Evolutionary conservation across 1,284 basidiomycete species (phyloP), one percentile per base, ranked within the genome.

Genomic region (Jaminaea rosea): DNA sequence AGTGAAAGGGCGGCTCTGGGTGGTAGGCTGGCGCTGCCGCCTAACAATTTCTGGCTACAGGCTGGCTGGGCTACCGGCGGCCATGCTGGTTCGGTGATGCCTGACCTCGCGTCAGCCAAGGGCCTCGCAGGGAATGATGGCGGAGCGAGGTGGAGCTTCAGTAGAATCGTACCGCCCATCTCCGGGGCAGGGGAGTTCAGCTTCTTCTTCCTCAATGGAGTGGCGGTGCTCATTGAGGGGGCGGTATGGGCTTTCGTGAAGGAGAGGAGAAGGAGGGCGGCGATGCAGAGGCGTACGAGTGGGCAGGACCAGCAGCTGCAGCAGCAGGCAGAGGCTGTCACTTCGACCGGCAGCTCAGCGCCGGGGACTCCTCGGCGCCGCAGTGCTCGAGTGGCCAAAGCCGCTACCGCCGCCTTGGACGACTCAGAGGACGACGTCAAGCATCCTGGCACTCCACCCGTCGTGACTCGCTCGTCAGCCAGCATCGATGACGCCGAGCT

Each of bases 131-230:
- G 31, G 2, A 34, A 47, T 37, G 36, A 24, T n/a, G 27, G 23
- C 8, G 34, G 31, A 24, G 46, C 28, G 5, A 47, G 21, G 15
- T 34, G 17, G 28, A 58, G 55, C 46, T 52, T 55, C 2, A 41
- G 53, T 27, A 52, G 58, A n/a, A 47, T 63, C 3, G 59, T 62
- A 1, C 62, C 59, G 8, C 62, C 59, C 4, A 37, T 63, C 26
- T 55, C 52, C 31, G 62, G 62, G 11, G 54, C 51, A 4, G 62
- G 62, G 47, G 62, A 63, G 54, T 59, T 61, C 27, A 57, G 56
- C 46, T 63, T 63, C 27, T 63, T 62, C 52, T 50, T 63, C 24
- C 49, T 63, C 39, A 63, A 63, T 49, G 62, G 62, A 9, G 39
- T 63, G 4, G 62, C 62, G n/a, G 62, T 63, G 2, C 46, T 61